These are phyloP conservation scores for Erythrobasidium yunnanense DNA, from an alignment of 768 basidiomycete genomes.

Conservation along the genomic window DNA sequence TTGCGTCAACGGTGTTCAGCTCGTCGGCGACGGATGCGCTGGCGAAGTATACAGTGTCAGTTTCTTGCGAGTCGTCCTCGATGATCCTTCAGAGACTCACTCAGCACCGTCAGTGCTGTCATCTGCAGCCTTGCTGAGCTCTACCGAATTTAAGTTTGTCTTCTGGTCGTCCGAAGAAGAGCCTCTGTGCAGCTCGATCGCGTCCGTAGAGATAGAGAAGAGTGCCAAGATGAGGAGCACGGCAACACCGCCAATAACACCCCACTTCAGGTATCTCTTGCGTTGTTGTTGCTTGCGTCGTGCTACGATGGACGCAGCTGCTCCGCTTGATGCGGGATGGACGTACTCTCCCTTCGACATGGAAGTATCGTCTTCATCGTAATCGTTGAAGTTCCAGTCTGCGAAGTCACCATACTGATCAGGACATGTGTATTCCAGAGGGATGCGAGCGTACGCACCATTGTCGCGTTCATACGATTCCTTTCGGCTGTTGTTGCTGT, in stretches of 20 bases:
- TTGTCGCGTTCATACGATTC: neutral
- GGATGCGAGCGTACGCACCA: neutral
- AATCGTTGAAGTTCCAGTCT: neutral
- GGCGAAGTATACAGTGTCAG: too few species aligned
- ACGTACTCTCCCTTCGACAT: neutral
- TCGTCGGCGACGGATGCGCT: too few species aligned
- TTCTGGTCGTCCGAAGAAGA: neutral
- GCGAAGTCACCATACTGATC: too few species aligned
- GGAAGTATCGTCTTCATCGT: neutral
- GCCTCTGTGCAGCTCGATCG: neutral
- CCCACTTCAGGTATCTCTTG: conserved; percentile 4
- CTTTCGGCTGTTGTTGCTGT: neutral
- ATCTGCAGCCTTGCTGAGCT: neutral
- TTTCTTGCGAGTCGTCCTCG: too few species aligned
- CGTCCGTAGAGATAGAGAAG: neutral
- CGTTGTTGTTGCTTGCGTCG: conserved; percentile 5
- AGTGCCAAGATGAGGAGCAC: neutral
- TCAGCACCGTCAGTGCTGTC: neutral
- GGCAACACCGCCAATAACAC: neutral
- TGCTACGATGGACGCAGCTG: neutral
- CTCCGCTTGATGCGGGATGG: neutral
- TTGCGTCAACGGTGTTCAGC: too few species aligned
- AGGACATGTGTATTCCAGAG: too few species aligned
- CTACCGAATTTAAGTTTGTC: neutral
- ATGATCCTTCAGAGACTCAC: neutral